phyloP scores from a whole-genome alignment of 495 filamentous ascomycete species.

The Tetracladium setigerum region DNA sequence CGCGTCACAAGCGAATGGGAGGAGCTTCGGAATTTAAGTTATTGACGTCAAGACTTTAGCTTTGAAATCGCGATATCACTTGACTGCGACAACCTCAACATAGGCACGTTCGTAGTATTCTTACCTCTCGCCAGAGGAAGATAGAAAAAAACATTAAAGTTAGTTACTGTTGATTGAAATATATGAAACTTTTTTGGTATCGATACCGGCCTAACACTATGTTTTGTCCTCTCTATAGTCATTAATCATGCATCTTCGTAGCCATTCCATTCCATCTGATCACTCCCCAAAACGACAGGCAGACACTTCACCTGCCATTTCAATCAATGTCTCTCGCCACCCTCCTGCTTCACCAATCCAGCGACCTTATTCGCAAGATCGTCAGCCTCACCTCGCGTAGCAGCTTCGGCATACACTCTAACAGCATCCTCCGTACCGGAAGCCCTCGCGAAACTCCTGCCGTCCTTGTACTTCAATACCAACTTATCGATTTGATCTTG shows the following conservation, averaged over 20 bases:
- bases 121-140: no score
- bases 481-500: slow-evolving; percentile 79
- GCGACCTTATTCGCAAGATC: slow-evolving; percentile 80
- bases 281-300: background rate
- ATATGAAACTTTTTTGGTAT: no score
- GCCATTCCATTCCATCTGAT: background rate
- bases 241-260: no score
- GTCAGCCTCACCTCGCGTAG: slow-evolving; percentile 73
- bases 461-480: slow-evolving; percentile 86
- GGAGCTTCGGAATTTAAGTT: no score
- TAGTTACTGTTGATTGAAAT: no score
- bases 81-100: no score
- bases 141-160: no score
- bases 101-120: no score
- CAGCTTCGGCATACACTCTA: slow-evolving; percentile 94
- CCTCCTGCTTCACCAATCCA: slow-evolving; percentile 50
- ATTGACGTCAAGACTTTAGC: background rate
- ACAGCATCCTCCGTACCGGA: slow-evolving; percentile 95
- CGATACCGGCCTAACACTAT: no score
- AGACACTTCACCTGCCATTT: background rate
- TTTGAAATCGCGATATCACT: background rate
- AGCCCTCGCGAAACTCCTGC: slow-evolving; percentile 82
- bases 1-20: no score
- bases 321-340: background rate
- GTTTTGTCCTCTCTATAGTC: no score